Evolutionary conservation across 306 rosid genomes (phyloP).

Genomic region (Pyrus communis): DNA sequence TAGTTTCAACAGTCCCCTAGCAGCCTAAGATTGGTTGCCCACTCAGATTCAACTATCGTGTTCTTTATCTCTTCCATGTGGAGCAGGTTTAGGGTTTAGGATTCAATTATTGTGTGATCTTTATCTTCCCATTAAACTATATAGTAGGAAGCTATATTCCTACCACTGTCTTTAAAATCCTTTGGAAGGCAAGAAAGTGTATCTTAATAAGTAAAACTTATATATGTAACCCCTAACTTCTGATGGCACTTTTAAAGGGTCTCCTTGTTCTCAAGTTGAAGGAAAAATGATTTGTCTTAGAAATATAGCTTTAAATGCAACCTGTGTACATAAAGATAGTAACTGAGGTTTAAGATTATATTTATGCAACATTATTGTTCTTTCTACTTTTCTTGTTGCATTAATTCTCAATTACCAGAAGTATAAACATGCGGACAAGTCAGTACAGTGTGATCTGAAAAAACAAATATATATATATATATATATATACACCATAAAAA

Average conservation of each 20-base stretch:
- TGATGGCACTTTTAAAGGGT: no score
- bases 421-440: not conserved
- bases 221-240: not conserved
- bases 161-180: not conserved
- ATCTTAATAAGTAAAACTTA: not conserved
- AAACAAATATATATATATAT: no score
- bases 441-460: not conserved
- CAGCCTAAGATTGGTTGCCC: not conserved
- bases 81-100: not conserved
- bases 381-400: no score
- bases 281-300: not conserved
- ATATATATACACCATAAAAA: not conserved
- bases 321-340: not conserved
- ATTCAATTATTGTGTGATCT: no score
- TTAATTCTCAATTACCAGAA: not conserved
- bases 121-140: no score
- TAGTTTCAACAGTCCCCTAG: not conserved
- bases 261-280: not conserved
- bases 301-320: not conserved
- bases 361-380: not conserved
- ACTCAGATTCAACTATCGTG: not conserved
- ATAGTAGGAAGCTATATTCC: not conserved
- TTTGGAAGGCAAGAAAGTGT: not conserved
- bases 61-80: not conserved
- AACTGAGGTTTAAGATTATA: not conserved